Evolutionary conservation across 1,284 basidiomycete genomes (phyloP).

Genomic region (Leccinum subspadiceum): DNA sequence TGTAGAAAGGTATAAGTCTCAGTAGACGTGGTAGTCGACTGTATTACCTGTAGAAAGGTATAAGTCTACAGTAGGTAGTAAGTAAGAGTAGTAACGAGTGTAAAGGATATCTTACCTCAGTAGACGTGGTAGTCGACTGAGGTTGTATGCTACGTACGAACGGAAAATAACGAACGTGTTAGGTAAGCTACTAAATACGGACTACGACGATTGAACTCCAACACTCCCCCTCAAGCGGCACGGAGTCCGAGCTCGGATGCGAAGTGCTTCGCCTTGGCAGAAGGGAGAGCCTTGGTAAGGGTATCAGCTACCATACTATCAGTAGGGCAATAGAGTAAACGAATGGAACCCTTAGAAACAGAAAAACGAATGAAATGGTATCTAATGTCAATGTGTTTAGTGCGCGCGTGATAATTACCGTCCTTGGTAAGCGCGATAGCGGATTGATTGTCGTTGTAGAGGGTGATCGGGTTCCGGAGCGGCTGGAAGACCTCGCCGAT

Average conservation of each 20-base stretch:
- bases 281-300: background rate
- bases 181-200: no score
- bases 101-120: background rate
- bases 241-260: background rate
- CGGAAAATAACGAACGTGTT: background rate
- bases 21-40: no score
- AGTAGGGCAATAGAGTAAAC: background rate
- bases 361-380: no score
- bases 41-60: background rate
- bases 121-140: background rate
- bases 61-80: background rate
- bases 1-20: no score
- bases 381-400: background rate
- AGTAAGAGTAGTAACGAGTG: background rate
- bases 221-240: background rate
- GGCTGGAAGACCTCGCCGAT: background rate
- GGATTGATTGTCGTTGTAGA: background rate
- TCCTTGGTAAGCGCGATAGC: background rate
- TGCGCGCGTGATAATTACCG: background rate
- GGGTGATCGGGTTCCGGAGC: background rate
- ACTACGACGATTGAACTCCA: background rate
- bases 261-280: background rate
- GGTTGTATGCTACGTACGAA: background rate
- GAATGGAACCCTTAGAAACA: background rate
- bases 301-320: background rate